phyloP scores from a whole-genome alignment of 2,329 filamentous ascomycete genomes.

The Onygena corvina region DNA sequence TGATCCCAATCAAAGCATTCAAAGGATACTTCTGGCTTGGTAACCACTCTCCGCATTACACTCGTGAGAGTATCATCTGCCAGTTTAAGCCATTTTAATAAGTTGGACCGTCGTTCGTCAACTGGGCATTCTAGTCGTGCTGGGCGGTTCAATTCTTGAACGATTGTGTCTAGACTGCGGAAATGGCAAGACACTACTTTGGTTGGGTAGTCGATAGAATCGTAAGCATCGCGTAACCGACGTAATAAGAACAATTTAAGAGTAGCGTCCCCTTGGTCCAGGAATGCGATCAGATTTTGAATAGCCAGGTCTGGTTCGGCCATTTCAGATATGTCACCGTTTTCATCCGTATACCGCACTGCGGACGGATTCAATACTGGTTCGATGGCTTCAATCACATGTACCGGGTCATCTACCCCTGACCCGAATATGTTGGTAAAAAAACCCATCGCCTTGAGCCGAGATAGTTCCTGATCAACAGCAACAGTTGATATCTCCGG shows the following conservation, averaged over 20 bases:
- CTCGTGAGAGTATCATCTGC: slow-evolving; percentile 65
- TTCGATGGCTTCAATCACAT: slow-evolving; percentile 82
- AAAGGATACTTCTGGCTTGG: slow-evolving; percentile 54
- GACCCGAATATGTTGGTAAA: slow-evolving; percentile 82
- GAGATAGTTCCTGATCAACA: slow-evolving; percentile 80
- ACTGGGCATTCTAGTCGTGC: slow-evolving; percentile 44
- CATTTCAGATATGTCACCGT: neutral
- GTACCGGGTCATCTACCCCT: slow-evolving; percentile 65
- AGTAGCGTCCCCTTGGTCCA: slow-evolving; percentile 68
- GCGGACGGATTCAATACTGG: slow-evolving; percentile 65
- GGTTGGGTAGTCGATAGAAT: slow-evolving; percentile 68
- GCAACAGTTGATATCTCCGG: slow-evolving; percentile 71
- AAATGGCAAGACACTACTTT: slow-evolving; percentile 83
- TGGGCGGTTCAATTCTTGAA: slow-evolving; percentile 53
- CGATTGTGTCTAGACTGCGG: slow-evolving; percentile 71
- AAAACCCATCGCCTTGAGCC: slow-evolving; percentile 91
- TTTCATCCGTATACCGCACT: slow-evolving; percentile 20
- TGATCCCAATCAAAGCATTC: slow-evolving; percentile 76
- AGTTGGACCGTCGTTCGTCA: slow-evolving; percentile 54
- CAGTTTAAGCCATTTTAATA: slow-evolving; percentile 66
- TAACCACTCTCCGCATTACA: slow-evolving; percentile 55
- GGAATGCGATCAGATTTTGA: slow-evolving; percentile 72
- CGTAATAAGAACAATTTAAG: slow-evolving; percentile 82
- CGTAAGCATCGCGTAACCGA: slow-evolving; percentile 78
- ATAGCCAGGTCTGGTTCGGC: neutral